Base-by-base conservation (phyloP, 768 basidiomycete genomes). In the Ephemerocybe angulata region DNA sequence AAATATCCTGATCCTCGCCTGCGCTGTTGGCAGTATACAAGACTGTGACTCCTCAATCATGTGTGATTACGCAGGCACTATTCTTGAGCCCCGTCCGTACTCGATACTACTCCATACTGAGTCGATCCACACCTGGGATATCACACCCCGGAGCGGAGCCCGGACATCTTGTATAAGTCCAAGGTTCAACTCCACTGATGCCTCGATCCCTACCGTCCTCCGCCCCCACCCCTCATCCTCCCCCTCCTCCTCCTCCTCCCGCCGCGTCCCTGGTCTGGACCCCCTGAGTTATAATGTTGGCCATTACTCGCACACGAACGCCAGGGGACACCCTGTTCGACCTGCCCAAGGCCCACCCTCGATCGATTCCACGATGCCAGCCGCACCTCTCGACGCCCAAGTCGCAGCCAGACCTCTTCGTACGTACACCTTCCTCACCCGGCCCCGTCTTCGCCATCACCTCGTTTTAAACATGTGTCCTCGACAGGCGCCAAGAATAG, bases 371-470 rank as follows among this genome's bases (percentile, higher is more conserved):
- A 50, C 30, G n/a, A 17, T 50, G 10, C 48, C 48, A 35, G 13
- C 30, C 15, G 19, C 48, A 10, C 28, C 48, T 50, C 21, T 10
- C 29, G n/a, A 19, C 48, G n/a, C 48, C 48, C 29, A 50, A 50
- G 31, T 13, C 48, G 15, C 48, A 17, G 46, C 48, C n/a, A 19
- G 48, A 33, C 30, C 19, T 31, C 6, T 33, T 33, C 35, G 48
- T 50, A 50, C 48, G 48, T 50, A 33, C 38, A 41, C n/a, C n/a
- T 19, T 19, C 7, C 12, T 22, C 42, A 44, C 48, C 35, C 46
- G 43, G 33, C 53, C 25, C 44, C 53, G 31, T 35, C 42, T 35
- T 33, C 3, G 17, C 35, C 54, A 55, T 55, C 54, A 50, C 54
- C 54, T 55, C 54, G 54, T 48, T 30, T 28, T 49, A 8, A 40